These are phyloP conservation scores for Apium graveolens DNA, from an alignment of 129 eudicot genomes.

Conservation along the genomic window DNA sequence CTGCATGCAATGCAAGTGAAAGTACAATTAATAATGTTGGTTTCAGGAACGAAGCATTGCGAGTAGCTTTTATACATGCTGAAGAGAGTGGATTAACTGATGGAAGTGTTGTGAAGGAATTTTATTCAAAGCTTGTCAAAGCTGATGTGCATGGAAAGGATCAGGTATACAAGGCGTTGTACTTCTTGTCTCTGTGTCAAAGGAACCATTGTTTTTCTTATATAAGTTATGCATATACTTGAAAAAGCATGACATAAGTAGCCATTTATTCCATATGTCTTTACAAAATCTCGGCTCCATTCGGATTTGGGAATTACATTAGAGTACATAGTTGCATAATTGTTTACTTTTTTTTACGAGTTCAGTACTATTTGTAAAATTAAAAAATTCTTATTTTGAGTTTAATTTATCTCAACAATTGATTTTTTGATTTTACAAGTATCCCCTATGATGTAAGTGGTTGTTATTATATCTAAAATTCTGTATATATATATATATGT, in stretches of 20 bases:
- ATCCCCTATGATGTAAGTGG: neutral
- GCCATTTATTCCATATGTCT: neutral
- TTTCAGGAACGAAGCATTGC: slow-evolving; percentile 89
- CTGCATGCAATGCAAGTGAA: neutral
- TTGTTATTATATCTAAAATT: no score
- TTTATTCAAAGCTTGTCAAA: slow-evolving; percentile 88
- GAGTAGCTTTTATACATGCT: slow-evolving; percentile 95
- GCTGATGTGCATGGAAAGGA: slow-evolving; percentile 98
- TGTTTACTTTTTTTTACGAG: no score
- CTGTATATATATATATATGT: no score
- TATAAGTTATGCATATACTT: neutral
- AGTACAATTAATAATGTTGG: slow-evolving; percentile 11
- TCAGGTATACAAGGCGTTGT: slow-evolving; percentile 45
- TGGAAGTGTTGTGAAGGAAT: slow-evolving; percentile 45
- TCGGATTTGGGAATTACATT: neutral
- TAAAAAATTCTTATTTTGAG: no score
- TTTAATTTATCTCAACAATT: no score
- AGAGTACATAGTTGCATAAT: no score
- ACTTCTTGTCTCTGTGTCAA: neutral
- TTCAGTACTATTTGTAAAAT: neutral
- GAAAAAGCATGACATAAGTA: neutral
- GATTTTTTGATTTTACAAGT: no score
- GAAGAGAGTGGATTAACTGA: slow-evolving; percentile 54
- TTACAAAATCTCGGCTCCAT: neutral
- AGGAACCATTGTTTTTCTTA: neutral